phyloP scores from a whole-genome alignment of 179 eudicot genomes.

The Drosera spatulata region DNA sequence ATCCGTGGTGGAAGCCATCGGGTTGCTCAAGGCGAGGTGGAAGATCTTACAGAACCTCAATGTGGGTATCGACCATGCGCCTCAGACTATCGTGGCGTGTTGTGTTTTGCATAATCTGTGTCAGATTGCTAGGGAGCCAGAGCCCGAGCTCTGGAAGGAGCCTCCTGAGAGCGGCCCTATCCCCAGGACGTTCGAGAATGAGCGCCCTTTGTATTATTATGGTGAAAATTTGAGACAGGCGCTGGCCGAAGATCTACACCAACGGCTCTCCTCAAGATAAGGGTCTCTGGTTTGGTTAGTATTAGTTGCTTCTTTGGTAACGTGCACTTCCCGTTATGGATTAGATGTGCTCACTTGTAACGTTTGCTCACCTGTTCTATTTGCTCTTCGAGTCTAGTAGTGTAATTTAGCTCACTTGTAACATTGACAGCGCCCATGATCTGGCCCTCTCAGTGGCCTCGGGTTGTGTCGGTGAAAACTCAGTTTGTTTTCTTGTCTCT shows the following conservation, averaged over 20 bases:
- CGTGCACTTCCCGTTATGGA: no score
- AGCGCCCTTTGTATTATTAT: conserved; percentile 50
- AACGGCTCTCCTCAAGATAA: conserved; percentile 24
- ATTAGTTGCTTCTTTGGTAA: no score
- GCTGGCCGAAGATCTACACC: conserved; percentile 88
- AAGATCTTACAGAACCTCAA: conserved; percentile 83
- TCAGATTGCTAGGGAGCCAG: conserved; percentile 94
- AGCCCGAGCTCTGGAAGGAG: conserved; percentile 73
- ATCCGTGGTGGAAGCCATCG: conserved; percentile 72
- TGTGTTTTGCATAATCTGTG: conserved; percentile 95
- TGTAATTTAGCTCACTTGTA: no score
- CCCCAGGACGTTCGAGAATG: conserved; percentile 66
- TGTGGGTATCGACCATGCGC: conserved; percentile 83
- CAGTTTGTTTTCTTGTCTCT: no score
- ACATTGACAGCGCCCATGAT: no score
- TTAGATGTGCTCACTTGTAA: no score
- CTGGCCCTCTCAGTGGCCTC: no score
- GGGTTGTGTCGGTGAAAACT: no score
- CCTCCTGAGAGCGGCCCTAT: conserved; percentile 63
- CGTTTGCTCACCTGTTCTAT: no score
- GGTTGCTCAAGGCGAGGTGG: conserved; percentile 88
- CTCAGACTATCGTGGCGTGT: conserved; percentile 93
- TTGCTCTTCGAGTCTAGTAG: no score
- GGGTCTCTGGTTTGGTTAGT: neutral
- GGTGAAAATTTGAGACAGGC: conserved; percentile 83